A percentile compares a stretch with the other conserved stretches of the same genome.
Evolutionary conservation across 1,139 yeast genomes (phyloP).

Genomic region (Zhuliangozyma blackwelliae): DNA sequence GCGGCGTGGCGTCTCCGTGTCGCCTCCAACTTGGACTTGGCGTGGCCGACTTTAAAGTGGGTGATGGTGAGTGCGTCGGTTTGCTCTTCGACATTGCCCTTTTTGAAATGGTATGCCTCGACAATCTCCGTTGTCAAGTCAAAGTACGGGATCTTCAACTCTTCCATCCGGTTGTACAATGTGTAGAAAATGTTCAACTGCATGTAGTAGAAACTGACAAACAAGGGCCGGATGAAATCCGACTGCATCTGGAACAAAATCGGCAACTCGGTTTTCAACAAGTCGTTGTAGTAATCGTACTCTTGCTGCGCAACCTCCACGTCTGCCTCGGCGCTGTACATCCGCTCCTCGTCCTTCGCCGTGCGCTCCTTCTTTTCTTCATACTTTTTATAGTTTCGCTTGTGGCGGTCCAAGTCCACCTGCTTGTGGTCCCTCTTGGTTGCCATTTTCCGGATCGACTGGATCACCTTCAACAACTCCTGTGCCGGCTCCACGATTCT

Average conservation of each 20-base stretch:
- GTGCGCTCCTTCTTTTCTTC: conserved; percentile 81
- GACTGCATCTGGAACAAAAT: conserved; percentile 81
- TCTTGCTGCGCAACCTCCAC: conserved; percentile 91
- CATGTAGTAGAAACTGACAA: conserved; percentile 94
- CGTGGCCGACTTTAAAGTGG: conserved; percentile 85
- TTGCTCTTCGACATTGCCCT: conserved; percentile 87
- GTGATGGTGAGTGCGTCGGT: conserved; percentile 84
- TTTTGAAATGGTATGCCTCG: conserved; percentile 72
- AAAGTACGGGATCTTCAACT: conserved; percentile 93
- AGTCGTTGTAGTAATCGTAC: conserved; percentile 90
- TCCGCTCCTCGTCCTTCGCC: conserved; percentile 83
- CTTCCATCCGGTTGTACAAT: conserved; percentile 84
- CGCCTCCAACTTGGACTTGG: conserved; percentile 76
- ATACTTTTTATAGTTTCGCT: conserved; percentile 61
- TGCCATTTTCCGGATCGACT: conserved; percentile 85
- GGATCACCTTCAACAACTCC: conserved; percentile 78
- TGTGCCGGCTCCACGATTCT: conserved; percentile 90
- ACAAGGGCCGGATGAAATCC: conserved; percentile 87
- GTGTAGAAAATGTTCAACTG: conserved; percentile 96
- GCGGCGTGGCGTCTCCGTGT: conserved; percentile 70
- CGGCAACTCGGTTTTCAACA: conserved; percentile 89
- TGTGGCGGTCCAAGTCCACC: conserved; percentile 86
- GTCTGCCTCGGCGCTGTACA: conserved; percentile 86
- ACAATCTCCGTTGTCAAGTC: conserved; percentile 79
- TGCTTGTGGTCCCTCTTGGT: conserved; percentile 94